Evolutionary conservation across 1,139 yeast species (phyloP), one percentile per base, ranked within the genome.

Genomic region (Schwanniomyces etchellsii): DNA sequence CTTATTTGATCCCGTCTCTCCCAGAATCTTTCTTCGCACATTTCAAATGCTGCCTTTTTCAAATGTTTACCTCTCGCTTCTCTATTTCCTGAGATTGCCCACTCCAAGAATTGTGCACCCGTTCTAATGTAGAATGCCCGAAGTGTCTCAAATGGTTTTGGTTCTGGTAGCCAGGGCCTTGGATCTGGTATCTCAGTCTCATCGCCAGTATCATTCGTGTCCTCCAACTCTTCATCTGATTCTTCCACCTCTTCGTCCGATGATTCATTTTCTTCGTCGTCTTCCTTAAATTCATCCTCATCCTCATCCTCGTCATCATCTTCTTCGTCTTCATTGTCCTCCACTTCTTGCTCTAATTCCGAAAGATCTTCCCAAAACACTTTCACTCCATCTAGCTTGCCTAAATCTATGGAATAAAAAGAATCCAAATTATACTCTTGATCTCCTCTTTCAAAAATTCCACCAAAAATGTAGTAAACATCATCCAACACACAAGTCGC

Each of bases 11-110:
- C 97, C 61, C 97, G 79, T 63, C 97, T 81, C 53, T 91, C 97
- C 97, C 97, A 91, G 93, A 95, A 91, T 61, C 97, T 75, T 41
- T 81, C 93, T 57, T 89, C 95, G 54, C 94, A 82, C 38, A 89
- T 60, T 43, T 88, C 96, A 52, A 91, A 91, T 0, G 96, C 83
- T 25, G 84, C 82, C 37, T 83, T 81, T 61, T 89, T 88, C 55
- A 91, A 71, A 47, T 85, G 81, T 54, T 91, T 91, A 33, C 96
- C 97, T 45, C 94, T 75, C n/a, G 86, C 80, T 35, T 84, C 91
- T 44, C 84, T 71, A 43, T 84, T 80, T 46, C 82, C 81, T 3
- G 93, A 80, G 42, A 83, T 82, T 2, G 95, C 88, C 96, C 97
- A 91, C 52, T 86, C 88, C 45, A 89, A 70, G 58, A 89, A 89